phyloP scores from a whole-genome alignment of 1,284 basidiomycete genomes.

The Boletus semigastroideus region DNA sequence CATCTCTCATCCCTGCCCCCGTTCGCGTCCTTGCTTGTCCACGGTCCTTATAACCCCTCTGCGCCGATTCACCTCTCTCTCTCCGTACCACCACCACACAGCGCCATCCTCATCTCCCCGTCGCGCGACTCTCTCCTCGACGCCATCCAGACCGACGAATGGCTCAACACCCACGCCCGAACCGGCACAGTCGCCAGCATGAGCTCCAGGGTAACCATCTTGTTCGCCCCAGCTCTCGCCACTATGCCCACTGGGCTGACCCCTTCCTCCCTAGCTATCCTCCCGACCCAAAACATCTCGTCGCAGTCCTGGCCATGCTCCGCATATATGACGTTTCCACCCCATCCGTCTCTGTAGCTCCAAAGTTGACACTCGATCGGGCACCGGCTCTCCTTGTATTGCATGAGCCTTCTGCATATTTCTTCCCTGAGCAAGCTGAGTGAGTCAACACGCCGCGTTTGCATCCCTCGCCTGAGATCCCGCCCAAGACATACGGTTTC shows the following conservation, averaged over 20 bases:
- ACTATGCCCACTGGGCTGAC: conserved; percentile 7
- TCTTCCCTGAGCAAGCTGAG: conserved; percentile 37
- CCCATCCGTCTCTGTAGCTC: conserved; percentile 19
- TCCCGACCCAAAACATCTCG: conserved; percentile 56
- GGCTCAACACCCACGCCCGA: conserved; percentile 48
- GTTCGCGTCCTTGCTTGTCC: conserved; percentile 50
- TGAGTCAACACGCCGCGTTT: conserved; percentile 14
- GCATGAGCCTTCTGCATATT: conserved; percentile 63
- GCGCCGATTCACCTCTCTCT: conserved; percentile 58
- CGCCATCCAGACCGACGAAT: conserved; percentile 52
- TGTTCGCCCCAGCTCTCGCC: conserved; percentile 43
- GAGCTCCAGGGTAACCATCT: conserved; percentile 50
- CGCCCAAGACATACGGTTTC: conserved; percentile 31
- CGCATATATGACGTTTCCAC: conserved; percentile 34
- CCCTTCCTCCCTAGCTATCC: conserved; percentile 54
- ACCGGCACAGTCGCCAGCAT: conserved; percentile 41
- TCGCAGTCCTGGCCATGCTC: conserved; percentile 54
- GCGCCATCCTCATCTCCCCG: conserved; percentile 53
- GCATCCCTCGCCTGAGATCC: conserved; percentile 1
- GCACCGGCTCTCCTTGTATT: conserved; percentile 59
- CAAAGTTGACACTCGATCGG: conserved; percentile 43
- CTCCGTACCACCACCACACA: conserved; percentile 41
- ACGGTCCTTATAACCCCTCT: conserved; percentile 53
- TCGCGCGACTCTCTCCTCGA: conserved; percentile 42
- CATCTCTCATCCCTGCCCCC: conserved; percentile 39